These are phyloP conservation scores for Aspergillus nanangensis DNA, from an alignment of 495 filamentous ascomycete species.

Conservation along the genomic window DNA sequence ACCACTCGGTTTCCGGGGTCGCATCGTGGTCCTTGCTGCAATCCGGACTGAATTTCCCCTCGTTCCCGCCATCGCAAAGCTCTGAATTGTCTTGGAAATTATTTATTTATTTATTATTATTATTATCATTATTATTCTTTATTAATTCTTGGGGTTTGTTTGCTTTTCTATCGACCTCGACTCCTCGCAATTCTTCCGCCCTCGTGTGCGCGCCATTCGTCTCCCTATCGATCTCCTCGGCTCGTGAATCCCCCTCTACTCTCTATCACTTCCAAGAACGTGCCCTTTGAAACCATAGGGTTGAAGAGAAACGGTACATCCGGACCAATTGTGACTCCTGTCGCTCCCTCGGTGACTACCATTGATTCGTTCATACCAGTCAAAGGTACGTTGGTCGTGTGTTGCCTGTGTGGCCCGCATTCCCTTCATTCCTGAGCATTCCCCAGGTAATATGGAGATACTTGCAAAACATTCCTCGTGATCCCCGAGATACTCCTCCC, in stretches of 20 bases:
- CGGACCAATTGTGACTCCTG: too few species aligned
- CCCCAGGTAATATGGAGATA: conserved; percentile 18
- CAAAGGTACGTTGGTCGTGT: conserved; percentile 19
- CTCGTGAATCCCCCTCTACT: too few species aligned
- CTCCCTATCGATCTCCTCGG: not conserved
- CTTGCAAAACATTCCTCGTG: conserved; percentile 14
- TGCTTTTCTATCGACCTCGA: not conserved
- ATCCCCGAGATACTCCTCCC: conserved; percentile 13
- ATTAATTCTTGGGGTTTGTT: conserved; percentile 15
- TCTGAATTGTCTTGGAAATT: not conserved
- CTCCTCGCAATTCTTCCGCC: too few species aligned
- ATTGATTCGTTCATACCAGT: too few species aligned
- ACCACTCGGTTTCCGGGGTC: conserved; percentile 1
- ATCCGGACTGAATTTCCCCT: conserved; percentile 13
- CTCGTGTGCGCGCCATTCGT: too few species aligned
- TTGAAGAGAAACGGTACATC: too few species aligned
- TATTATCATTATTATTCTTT: conserved; percentile 9
- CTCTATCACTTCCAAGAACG: too few species aligned
- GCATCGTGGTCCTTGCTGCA: conserved; percentile 32
- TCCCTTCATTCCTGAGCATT: conserved; percentile 28
- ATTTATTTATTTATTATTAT: conserved; percentile 6
- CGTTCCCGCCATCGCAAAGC: too few species aligned
- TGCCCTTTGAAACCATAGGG: too few species aligned
- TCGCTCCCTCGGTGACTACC: too few species aligned
- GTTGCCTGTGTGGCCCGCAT: conserved; percentile 28